phyloP scores from a whole-genome alignment of 164 flowering plant genomes.

The Taxillus chinensis region DNA sequence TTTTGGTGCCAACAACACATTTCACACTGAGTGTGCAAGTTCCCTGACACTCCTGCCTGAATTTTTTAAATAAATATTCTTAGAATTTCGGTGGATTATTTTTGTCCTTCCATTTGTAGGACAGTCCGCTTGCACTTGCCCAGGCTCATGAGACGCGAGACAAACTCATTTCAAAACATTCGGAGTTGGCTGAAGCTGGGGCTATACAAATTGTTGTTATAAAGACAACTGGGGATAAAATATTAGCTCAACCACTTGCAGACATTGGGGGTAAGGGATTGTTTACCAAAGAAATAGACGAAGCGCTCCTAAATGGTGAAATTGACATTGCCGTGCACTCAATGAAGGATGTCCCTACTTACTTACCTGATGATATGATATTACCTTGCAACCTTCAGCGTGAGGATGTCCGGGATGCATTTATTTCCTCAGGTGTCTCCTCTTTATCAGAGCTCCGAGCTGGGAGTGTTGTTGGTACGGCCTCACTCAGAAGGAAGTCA shows the following conservation, averaged over 20 bases:
- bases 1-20: too few species aligned
- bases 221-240: conserved; percentile 94
- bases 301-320: conserved; percentile 70
- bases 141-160: conserved; percentile 90
- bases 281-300: conserved; percentile 95
- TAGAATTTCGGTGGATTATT: neutral
- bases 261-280: conserved; percentile 98
- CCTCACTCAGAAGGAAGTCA: conserved; percentile 92
- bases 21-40: too few species aligned
- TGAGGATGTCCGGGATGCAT: conserved; percentile 97
- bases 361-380: conserved; percentile 74
- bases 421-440: conserved; percentile 57
- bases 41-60: too few species aligned
- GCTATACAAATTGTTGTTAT: conserved; percentile 83
- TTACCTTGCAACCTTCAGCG: conserved; percentile 88
- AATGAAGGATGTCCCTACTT: conserved; percentile 98
- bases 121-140: conserved; percentile 96
- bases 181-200: conserved; percentile 83
- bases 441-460: conserved; percentile 83
- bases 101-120: conserved; percentile 29
- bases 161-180: conserved; percentile 62
- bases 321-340: conserved; percentile 98
- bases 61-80: neutral
- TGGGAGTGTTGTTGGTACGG: conserved; percentile 84
- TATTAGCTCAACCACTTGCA: conserved; percentile 81